Percentiles rank a stretch among this genome's conserved stretches.
Evolutionary conservation across 2,329 filamentous ascomycete genomes (phyloP).

Genomic region (Claviceps humidiphila): DNA sequence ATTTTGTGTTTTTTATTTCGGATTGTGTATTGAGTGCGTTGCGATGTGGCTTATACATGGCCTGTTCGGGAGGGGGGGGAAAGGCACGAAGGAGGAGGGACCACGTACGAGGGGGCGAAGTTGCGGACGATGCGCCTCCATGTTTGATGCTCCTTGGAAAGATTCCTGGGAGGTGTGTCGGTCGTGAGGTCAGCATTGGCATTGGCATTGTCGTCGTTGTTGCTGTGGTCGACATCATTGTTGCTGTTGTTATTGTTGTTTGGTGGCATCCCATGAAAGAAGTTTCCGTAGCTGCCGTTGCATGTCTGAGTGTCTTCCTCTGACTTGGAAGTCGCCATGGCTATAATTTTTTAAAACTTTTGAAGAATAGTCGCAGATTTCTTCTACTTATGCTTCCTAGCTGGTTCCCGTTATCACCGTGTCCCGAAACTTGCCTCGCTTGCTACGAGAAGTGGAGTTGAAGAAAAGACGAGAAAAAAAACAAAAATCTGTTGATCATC

Average conservation of each 20-base stretch:
- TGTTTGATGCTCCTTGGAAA: conserved; percentile 18
- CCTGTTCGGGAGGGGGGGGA: no score
- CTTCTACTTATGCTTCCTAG: no score
- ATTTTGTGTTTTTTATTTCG: no score
- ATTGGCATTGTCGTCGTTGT: neutral
- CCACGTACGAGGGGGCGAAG: conserved; percentile 39
- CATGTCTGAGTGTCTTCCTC: neutral
- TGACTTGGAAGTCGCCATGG: neutral
- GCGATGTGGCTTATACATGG: no score
- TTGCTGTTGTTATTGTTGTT: neutral
- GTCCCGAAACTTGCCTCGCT: no score
- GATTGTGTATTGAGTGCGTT: no score
- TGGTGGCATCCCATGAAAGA: neutral
- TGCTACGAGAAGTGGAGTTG: no score
- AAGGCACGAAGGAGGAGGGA: no score
- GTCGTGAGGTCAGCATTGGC: neutral
- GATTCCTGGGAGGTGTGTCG: conserved; percentile 14
- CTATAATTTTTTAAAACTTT: neutral
- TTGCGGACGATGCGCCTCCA: conserved; percentile 36
- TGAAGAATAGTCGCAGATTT: no score
- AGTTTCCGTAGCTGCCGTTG: neutral
- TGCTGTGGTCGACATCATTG: neutral
- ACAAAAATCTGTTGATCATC: no score
- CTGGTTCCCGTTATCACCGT: no score
- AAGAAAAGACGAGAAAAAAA: no score